Conservation (phyloP, 306 rosid species). For the Astragalus glycyphyllos region DNA sequence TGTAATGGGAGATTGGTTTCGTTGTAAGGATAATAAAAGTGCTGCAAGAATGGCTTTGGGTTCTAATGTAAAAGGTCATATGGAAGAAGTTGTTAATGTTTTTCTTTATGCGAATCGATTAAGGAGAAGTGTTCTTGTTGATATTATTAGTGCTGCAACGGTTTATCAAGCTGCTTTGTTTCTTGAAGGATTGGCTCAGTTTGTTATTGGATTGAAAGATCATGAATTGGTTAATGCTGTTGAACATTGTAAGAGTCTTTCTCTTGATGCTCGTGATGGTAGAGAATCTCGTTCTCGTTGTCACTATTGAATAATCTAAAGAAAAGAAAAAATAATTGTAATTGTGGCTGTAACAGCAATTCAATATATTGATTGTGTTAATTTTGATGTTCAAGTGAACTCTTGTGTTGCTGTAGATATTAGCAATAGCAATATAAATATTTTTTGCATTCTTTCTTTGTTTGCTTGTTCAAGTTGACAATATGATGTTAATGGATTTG, state of each 20-base stretch:
- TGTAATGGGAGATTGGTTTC: slow-evolving; percentile 50
- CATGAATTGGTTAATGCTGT: slow-evolving; percentile 48
- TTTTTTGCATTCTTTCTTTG: no score
- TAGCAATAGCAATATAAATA: no score
- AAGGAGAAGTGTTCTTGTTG: slow-evolving; percentile 64
- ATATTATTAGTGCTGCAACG: slow-evolving; percentile 54
- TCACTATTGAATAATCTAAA: neutral
- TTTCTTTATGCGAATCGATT: slow-evolving; percentile 71
- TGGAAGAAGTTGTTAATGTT: slow-evolving; percentile 65
- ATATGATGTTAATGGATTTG: no score
- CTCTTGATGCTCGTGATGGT: neutral
- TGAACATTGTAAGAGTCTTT: slow-evolving; percentile 40
- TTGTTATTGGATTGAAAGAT: slow-evolving; percentile 63
- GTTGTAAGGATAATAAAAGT: slow-evolving; percentile 40
- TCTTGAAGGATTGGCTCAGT: slow-evolving; percentile 72
- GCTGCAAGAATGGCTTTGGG: slow-evolving; percentile 43
- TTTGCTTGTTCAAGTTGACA: no score
- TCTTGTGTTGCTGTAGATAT: no score
- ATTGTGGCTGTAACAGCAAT: no score
- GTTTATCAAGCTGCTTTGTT: slow-evolving; percentile 66
- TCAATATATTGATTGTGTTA: no score
- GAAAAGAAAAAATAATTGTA: no score
- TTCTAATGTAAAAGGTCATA: slow-evolving; percentile 49
- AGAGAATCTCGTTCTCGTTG: slow-evolving; percentile 21
- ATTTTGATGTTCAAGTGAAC: no score